phyloP scores from a whole-genome alignment of 2,329 filamentous ascomycete species.

The Phyllosticta citriasiana region DNA sequence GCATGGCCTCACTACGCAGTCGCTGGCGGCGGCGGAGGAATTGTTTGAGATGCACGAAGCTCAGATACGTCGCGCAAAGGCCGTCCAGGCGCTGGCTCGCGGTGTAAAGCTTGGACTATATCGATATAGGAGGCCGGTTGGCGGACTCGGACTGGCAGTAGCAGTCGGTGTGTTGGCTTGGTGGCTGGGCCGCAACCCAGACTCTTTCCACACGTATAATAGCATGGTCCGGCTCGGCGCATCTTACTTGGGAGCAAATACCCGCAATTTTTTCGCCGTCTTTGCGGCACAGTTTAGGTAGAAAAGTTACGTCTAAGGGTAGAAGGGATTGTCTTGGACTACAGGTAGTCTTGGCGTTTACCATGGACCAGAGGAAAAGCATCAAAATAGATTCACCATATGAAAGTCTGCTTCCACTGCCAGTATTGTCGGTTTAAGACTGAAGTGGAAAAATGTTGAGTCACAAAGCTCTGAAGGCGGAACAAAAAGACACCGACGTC shows the following conservation, averaged over 20 bases:
- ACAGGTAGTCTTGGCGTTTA: neutral
- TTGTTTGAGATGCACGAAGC: conserved; percentile 62
- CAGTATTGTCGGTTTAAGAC: too few relatives aligned
- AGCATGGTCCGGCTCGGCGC: neutral
- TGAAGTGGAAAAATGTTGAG: too few relatives aligned
- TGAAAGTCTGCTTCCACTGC: neutral
- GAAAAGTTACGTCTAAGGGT: neutral
- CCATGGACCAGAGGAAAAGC: neutral
- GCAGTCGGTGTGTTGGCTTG: conserved; percentile 25
- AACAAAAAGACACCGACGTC: neutral
- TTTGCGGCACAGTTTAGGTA: neutral
- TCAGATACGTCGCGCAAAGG: conserved; percentile 60
- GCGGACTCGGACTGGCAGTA: conserved; percentile 45
- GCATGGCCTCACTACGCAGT: conserved; percentile 43
- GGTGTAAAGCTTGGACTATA: conserved; percentile 37
- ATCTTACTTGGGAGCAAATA: neutral
- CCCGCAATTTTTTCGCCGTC: neutral
- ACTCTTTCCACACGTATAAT: neutral
- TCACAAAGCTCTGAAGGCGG: too few relatives aligned
- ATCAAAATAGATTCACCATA: neutral
- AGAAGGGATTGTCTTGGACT: neutral
- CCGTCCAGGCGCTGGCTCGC: conserved; percentile 39
- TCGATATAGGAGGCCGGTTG: conserved; percentile 56
- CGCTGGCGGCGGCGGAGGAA: conserved; percentile 53
- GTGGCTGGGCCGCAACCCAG: conserved; percentile 19